phyloP scores from a whole-genome alignment of 176 grass and related monocot species.

The Oryza nivara region DNA sequence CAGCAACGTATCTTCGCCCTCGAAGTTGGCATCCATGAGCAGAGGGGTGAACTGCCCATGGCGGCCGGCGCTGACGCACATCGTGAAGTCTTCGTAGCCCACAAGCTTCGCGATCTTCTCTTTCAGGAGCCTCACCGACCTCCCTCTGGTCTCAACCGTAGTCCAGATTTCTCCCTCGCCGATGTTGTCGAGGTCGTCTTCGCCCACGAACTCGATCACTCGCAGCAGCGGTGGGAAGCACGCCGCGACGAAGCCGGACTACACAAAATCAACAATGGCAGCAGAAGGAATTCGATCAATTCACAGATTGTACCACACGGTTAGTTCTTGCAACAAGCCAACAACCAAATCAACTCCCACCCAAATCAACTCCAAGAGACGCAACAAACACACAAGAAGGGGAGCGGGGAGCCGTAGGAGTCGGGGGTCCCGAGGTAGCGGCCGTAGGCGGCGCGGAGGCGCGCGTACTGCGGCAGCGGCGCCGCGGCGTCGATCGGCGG shows the following conservation, averaged over 20 bases:
- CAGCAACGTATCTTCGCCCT: background rate
- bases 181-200: no score
- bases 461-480: background rate
- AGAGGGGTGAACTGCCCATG: slow-evolving; percentile 20
- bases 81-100: background rate
- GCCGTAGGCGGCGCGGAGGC: slow-evolving; percentile 40
- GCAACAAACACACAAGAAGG: background rate
- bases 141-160: background rate
- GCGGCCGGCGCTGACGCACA: slow-evolving; percentile 12
- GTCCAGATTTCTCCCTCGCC: no score
- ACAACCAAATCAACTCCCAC: background rate
- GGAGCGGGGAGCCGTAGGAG: background rate
- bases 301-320: no score
- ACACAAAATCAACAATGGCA: no score
- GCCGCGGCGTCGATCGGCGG: background rate
- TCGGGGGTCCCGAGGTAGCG: slow-evolving; percentile 22
- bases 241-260: no score
- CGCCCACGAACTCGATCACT: no score
- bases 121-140: background rate
- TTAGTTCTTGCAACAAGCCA: background rate
- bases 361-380: no score
- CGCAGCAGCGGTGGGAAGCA: no score
- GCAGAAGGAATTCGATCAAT: no score
- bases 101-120: background rate
- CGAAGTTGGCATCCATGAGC: background rate